A percentile compares a stretch with the other conserved stretches of the same genome.
These are phyloP conservation scores for Volvariella volvacea DNA, from an alignment of 1,284 basidiomycete species.

Conservation along the genomic window DNA sequence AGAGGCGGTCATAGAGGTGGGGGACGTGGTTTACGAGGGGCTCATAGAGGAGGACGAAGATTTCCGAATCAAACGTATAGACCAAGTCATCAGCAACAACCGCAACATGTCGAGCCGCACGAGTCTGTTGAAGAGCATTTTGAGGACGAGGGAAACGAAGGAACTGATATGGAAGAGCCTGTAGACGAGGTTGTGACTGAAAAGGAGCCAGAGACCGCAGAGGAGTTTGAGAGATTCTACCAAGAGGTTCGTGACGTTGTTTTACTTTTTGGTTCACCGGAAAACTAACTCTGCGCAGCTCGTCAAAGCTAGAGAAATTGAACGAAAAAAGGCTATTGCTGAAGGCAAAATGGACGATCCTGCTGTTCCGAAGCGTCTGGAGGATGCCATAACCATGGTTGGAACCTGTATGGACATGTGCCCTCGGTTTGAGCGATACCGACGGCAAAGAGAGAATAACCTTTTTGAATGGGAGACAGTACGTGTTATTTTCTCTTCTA, in stretches of 20 bases:
- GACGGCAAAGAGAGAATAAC: constrained; percentile 87
- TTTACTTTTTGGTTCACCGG: constrained; percentile 6
- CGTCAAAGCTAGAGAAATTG: constrained; percentile 66
- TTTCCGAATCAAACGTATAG: constrained; percentile 25
- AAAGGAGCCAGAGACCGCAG: constrained; percentile 40
- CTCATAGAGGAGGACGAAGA: constrained; percentile 25
- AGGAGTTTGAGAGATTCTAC: constrained; percentile 60
- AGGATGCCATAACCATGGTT: constrained; percentile 84
- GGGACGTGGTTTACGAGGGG: constrained; percentile 25
- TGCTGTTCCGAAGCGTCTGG: constrained; percentile 67
- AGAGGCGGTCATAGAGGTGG: constrained; percentile 39
- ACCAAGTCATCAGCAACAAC: background rate
- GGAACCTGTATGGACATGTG: constrained; percentile 95
- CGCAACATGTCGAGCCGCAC: constrained; percentile 15
- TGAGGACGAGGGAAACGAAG: constrained; percentile 12
- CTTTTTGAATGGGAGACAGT: constrained; percentile 86
- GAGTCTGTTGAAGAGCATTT: constrained; percentile 14
- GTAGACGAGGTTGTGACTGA: constrained; percentile 12
- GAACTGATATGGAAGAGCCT: constrained; percentile 11
- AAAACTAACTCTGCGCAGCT: constrained; percentile 34
- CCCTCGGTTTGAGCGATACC: constrained; percentile 87
- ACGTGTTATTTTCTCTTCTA: constrained; percentile 23
- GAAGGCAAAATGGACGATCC: constrained; percentile 88
- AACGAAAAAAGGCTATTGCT: constrained; percentile 74
- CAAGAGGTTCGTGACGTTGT: constrained; percentile 46